These are phyloP conservation scores for Cenchrus fungigraminus DNA, from an alignment of 176 grass and related monocot species.

Conservation along the genomic window DNA sequence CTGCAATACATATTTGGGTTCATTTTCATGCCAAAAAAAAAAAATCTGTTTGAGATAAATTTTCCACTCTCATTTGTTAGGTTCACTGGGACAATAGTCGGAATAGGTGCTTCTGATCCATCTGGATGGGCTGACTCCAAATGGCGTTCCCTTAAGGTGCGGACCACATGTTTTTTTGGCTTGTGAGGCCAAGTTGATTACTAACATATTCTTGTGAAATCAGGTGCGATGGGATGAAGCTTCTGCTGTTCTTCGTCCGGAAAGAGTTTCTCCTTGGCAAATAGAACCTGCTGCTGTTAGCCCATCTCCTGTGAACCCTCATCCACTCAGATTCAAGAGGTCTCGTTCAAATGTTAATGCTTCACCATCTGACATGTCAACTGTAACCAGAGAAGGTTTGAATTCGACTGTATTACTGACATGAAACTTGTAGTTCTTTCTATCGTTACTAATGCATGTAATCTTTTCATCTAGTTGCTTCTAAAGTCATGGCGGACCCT, in stretches of 20 bases:
- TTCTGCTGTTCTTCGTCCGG: conserved; percentile 75
- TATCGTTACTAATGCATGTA: conserved; percentile 31
- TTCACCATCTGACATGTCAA: conserved; percentile 44
- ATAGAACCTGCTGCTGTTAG: conserved; percentile 68
- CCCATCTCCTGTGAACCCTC: conserved; percentile 58
- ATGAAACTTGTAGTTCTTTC: conserved; percentile 11
- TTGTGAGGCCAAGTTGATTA: neutral
- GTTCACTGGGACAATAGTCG: conserved; percentile 87
- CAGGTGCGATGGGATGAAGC: conserved; percentile 95
- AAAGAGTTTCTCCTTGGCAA: conserved; percentile 94
- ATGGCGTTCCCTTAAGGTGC: conserved; percentile 91
- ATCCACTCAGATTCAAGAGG: conserved; percentile 66
- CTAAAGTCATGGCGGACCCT: conserved; percentile 51
- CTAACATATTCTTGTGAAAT: conserved; percentile 30
- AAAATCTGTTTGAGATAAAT: neutral
- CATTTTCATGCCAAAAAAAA: neutral
- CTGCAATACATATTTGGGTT: neutral
- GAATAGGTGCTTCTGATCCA: conserved; percentile 70
- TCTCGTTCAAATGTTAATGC: conserved; percentile 54
- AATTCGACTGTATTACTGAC: conserved; percentile 8
- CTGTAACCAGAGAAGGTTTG: conserved; percentile 79
- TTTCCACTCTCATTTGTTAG: conserved; percentile 43
- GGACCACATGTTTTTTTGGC: neutral
- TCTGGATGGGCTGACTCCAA: conserved; percentile 80
- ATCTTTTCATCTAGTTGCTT: conserved; percentile 49